These are phyloP conservation scores for Saccharomyces pastorianus DNA, from an alignment of 1,139 yeast species.

Conservation along the genomic window DNA sequence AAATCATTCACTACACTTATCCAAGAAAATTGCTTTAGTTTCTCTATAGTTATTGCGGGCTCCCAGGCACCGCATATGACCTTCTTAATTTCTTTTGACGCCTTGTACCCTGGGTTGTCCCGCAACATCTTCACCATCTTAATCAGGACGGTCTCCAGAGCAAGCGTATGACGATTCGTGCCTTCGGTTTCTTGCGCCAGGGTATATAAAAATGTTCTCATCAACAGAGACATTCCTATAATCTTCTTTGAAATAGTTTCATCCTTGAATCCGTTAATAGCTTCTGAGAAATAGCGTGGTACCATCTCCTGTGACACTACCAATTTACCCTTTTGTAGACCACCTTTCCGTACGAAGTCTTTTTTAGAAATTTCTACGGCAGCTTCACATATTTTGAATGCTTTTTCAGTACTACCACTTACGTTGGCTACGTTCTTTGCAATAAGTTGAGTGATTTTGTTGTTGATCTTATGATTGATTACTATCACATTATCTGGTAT, in stretches of 20 bases:
- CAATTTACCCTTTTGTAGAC: not conserved
- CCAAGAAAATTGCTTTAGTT: not conserved
- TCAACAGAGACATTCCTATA: not conserved
- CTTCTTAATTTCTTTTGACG: conserved; percentile 41
- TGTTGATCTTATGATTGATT: conserved; percentile 53
- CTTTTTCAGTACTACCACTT: conserved; percentile 87
- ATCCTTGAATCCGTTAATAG: not conserved
- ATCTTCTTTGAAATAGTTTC: not conserved
- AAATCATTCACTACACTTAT: not conserved
- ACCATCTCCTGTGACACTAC: not conserved
- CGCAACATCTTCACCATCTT: not conserved
- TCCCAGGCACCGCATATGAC: conserved; percentile 48
- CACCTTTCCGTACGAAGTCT: conserved; percentile 29
- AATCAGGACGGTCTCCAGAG: not conserved
- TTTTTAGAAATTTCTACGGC: conserved; percentile 78
- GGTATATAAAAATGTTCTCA: not conserved
- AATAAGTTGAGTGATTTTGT: conserved; percentile 75
- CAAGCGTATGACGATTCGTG: not conserved
- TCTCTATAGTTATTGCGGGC: not conserved
- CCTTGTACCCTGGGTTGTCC: not conserved
- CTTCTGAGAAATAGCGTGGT: not conserved
- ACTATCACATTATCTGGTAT: conserved; percentile 73
- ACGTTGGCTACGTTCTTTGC: conserved; percentile 83
- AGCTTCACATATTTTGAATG: conserved; percentile 71
- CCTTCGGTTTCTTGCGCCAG: not conserved